Base-by-base conservation (phyloP, 192 early-diverging fungal species). In the Cladochytrium replicatum region DNA sequence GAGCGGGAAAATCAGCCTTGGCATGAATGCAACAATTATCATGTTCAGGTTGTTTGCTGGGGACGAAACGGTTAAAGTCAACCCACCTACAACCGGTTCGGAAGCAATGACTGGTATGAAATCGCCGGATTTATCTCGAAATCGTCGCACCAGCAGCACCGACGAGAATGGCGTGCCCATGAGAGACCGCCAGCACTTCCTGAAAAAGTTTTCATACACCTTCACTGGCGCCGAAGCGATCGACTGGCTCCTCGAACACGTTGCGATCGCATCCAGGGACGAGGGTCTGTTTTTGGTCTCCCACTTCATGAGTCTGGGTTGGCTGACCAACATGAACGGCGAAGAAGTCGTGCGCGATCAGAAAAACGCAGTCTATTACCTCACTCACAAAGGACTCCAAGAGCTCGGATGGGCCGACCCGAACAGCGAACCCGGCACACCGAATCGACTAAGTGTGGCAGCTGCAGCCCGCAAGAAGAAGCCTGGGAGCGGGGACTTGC, bases 181-280 rank as follows among this genome's bases (percentile, higher is more conserved):
- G 30, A 50, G 49, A 8, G 55, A 62, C 29, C 46, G 54, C 26
- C 39, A 46, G 23, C 26, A 48, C 31, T 38, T 43, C n/a, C 30
- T 60, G 13, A 63, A 64, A 34, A 52, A 41, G 2, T 58, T 63
- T 28, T 43, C 57, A 8, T 45, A 63, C 49, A 54, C 61, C 1
- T 64, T 63, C 38, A 48, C 54, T 8, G 68, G 68, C 2, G 8
- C 26, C 5, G 60, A 51, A n/a, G 42, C 27, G 31, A 43, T 70
- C 4, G 55, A 41, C 29, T 63, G 61, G 60, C 23, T 70, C 34
- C 32, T 70, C 21, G 46, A 27, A 8, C 19, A 46, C 41, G 53
- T 57, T 6, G 26, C 51, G n/a, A 45, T 47, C 30, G 32, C 59
- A 9, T 44, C 59, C 3, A 46, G 46, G 4, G 31, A 41, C n/a